Percentiles rank a stretch among this genome's conserved stretches.
phyloP scores from a whole-genome alignment of 23 red algal species.

The Gracilaria caudata region DNA sequence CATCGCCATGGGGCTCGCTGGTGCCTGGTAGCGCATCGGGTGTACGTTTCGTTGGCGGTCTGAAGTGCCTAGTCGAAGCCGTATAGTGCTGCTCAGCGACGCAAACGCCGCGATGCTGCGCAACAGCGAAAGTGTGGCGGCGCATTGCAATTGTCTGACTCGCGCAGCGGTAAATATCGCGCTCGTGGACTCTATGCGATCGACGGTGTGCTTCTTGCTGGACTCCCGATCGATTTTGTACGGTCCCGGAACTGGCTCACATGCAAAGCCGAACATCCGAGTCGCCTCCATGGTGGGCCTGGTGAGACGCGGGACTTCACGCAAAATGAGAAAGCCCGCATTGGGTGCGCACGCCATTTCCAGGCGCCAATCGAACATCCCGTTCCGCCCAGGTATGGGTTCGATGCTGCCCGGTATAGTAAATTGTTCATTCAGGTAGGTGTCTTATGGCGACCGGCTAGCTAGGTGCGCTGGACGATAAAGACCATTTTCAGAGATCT shows the following conservation, averaged over 20 bases:
- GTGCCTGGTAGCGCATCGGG: no score
- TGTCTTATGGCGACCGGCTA: not conserved
- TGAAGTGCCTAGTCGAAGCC: no score
- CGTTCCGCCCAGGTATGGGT: not conserved
- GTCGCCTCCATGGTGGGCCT: not conserved
- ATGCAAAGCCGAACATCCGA: not conserved
- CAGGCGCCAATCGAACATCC: not conserved
- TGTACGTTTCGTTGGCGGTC: no score
- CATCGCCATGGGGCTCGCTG: no score
- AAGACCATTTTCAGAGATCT: no score
- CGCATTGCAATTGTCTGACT: no score
- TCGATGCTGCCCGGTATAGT: not conserved
- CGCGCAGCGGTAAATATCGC: no score
- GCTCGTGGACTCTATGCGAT: not conserved
- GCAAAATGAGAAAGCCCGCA: not conserved
- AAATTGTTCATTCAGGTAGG: not conserved
- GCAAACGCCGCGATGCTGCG: no score
- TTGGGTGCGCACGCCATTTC: not conserved
- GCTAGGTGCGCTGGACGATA: not conserved
- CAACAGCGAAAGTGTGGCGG: no score
- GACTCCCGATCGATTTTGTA: not conserved
- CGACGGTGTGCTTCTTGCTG: conserved; percentile 2
- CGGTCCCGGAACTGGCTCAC: not conserved
- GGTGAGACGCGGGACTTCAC: not conserved
- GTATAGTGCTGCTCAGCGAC: no score